Conservation (phyloP, 2,329 filamentous ascomycete genomes). For the Ophiobolus disseminans region DNA sequence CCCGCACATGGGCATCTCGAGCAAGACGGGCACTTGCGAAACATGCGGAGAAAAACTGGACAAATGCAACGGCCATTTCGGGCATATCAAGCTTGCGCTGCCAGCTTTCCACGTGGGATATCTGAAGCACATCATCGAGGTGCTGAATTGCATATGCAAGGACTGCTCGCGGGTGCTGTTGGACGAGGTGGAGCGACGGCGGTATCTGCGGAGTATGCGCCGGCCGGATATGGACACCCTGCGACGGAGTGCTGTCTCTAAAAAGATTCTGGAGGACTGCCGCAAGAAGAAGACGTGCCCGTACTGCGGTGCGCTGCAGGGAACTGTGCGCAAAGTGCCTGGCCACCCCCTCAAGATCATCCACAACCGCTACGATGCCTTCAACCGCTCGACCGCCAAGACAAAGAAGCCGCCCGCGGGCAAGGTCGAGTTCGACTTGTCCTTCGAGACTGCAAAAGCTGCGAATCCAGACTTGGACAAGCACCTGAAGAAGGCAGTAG, state of each 20-base stretch:
- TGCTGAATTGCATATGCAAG: slow-evolving; percentile 95
- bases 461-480: slow-evolving; percentile 85
- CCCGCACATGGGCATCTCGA: slow-evolving; percentile 84
- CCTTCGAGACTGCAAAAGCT: slow-evolving; percentile 80
- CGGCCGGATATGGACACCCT: slow-evolving; percentile 86
- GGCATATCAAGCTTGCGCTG: slow-evolving; percentile 86
- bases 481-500: slow-evolving; percentile 88
- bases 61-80: slow-evolving; percentile 93
- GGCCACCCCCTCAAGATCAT: slow-evolving; percentile 84
- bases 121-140: slow-evolving; percentile 88
- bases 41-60: slow-evolving; percentile 85
- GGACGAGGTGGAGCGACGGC: slow-evolving; percentile 77
- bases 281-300: slow-evolving; percentile 84
- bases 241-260: slow-evolving; percentile 80
- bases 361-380: slow-evolving; percentile 90
- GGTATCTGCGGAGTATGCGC: slow-evolving; percentile 80
- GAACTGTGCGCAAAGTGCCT: slow-evolving; percentile 88
- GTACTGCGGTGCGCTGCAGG: slow-evolving; percentile 82
- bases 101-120: slow-evolving; percentile 97
- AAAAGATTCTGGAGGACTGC: slow-evolving; percentile 88
- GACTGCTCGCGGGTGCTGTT: slow-evolving; percentile 86
- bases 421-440: slow-evolving; percentile 85
- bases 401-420: slow-evolving; percentile 83
- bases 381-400: slow-evolving; percentile 84
- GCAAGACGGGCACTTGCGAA: slow-evolving; percentile 77